Evolutionary conservation across 2,329 filamentous ascomycete genomes (phyloP), one percentile per base, ranked within the genome.

Genomic region (Hymenoscyphus salicellus): DNA sequence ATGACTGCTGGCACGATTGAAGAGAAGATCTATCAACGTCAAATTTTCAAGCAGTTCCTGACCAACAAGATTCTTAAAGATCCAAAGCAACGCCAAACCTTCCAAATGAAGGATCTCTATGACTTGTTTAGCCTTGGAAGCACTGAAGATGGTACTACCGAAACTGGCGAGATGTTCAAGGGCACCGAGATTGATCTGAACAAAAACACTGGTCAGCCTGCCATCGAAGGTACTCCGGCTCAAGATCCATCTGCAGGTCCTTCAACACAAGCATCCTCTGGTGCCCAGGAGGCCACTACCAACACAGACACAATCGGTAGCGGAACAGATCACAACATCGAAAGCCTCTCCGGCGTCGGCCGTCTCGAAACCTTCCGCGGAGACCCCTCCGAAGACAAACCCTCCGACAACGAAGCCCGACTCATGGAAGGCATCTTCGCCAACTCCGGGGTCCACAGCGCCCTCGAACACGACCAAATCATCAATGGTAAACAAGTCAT

Each of bases 1-100:
- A 96, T 99, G 91, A 97, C 92, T 3, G 92, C 94, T 5, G 95
- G 95, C 1, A 99, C 96, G 0, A 99, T 99, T 28, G 95, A 99
- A 75, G 95, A 99, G 77, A 99, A 99, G 80, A 99, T 99, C 33
- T 99, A 98, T 68, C 94, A 99, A 77, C 90, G 96, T 17, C 95
- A 99, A 74, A 95, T 99, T 60, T 99, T 96, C 82, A 99, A 99
- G 77, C 94, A 98, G 72, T 97, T 98, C 74, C 83, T 99, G 67
- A 95, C 93, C 3, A 97, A 98, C 79, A 98, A 98, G 77, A 93
- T 99, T 6, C 78, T 99, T 60, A 93, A 91, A 71, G 94, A 99
- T 72, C 93, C 95, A 0, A 97, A 96, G 73, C 93, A 98, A 76
- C 88, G 92, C 26, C 92, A 95, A 69, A 93, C 90, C 0, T 97